phyloP scores from a whole-genome alignment of 2,329 filamentous ascomycete species.

The Trichophaea hybrida region DNA sequence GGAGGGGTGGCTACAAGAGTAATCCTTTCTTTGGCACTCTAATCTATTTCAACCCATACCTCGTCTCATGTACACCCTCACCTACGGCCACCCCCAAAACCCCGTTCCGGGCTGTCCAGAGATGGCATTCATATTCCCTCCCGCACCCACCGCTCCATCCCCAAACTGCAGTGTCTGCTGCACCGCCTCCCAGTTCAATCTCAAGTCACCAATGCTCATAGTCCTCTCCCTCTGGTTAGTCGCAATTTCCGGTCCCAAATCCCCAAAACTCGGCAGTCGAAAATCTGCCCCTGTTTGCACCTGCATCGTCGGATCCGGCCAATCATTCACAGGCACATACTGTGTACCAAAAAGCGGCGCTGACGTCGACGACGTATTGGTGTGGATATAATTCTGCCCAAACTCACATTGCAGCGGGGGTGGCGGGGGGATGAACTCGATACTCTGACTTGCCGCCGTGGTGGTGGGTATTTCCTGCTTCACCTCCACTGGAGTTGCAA shows the following conservation, averaged over 20 bases:
- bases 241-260: neutral
- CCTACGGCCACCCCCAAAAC: too few relatives aligned
- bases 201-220: slow-evolving; percentile 2
- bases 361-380: neutral
- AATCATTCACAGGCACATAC: neutral
- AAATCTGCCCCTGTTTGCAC: neutral
- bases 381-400: neutral
- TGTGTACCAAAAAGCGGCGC: slow-evolving; percentile 6
- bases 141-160: neutral
- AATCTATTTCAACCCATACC: too few relatives aligned
- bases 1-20: too few relatives aligned
- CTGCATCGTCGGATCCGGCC: slow-evolving; percentile 6
- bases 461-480: neutral
- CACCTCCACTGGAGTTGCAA: neutral
- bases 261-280: neutral
- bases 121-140: too few relatives aligned
- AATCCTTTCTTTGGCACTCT: too few relatives aligned
- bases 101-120: too few relatives aligned
- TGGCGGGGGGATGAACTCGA: neutral
- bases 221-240: neutral
- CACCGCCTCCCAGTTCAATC: slow-evolving; percentile 19
- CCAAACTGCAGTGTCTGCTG: slow-evolving; percentile 20
- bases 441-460: neutral
- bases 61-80: too few relatives aligned
- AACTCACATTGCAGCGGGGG: neutral